Conservation (phyloP, 106 monocot species). For the Ottelia alismoides region DNA sequence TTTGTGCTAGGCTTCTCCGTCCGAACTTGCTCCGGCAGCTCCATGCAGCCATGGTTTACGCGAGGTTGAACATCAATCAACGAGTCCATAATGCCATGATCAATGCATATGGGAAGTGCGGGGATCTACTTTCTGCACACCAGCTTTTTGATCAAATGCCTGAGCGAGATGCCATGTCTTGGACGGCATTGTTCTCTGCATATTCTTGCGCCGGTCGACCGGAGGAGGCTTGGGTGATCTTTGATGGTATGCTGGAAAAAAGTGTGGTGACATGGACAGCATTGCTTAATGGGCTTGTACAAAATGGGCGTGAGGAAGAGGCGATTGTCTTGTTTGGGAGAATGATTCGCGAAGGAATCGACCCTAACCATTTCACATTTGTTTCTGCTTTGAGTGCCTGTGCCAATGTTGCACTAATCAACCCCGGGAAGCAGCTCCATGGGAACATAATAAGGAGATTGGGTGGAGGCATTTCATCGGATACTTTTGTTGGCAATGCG, state of each 20-base stretch:
- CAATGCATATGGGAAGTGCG: constrained; percentile 38
- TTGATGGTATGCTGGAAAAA: constrained; percentile 30
- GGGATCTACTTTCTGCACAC: constrained; percentile 30
- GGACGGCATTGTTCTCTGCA: constrained; percentile 41
- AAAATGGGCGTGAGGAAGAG: constrained; percentile 32
- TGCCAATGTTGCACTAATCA: constrained; percentile 29
- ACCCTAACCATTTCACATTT: constrained; percentile 33
- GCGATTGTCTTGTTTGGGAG: constrained; percentile 26
- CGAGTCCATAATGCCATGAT: constrained; percentile 37
- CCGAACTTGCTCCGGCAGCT: constrained; percentile 23
- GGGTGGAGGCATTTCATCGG: constrained; percentile 1
- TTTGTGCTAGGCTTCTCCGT: constrained; percentile 19
- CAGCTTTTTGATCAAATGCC: constrained; percentile 32
- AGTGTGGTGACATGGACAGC: constrained; percentile 45
- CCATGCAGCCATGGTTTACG: constrained; percentile 16
- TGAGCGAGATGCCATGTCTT: constrained; percentile 28
- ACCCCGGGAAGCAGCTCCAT: constrained; percentile 39
- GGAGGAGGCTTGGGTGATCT: constrained; percentile 20
- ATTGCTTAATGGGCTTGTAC: constrained; percentile 33
- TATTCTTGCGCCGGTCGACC: constrained; percentile 29
- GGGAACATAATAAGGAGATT: constrained; percentile 22
- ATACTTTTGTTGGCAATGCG: constrained; percentile 35
- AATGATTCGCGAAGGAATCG: constrained; percentile 36
- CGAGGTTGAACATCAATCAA: constrained; percentile 19
- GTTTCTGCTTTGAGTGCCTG: constrained; percentile 55